Conservation (phyloP, 164 flowering plant genomes). For the Piper longum region DNA sequence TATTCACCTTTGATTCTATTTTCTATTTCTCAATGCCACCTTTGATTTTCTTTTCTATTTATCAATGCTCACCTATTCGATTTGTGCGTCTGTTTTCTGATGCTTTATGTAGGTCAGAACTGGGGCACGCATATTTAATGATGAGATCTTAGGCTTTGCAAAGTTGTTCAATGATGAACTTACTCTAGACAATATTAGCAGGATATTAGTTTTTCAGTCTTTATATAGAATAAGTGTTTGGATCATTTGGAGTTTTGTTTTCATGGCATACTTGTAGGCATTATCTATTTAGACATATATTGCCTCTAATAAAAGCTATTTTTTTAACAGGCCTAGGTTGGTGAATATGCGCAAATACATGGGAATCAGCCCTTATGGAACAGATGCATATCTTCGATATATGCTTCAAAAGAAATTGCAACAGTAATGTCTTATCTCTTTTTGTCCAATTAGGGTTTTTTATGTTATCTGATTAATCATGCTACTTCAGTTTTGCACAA, state of each 20-base stretch:
- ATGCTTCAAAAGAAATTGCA: conserved; percentile 64
- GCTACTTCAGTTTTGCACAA: too few relatives aligned
- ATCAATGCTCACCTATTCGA: rapidly evolving
- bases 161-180: conserved; percentile 94
- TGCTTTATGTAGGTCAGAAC: conserved; percentile 48
- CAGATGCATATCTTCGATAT: conserved; percentile 81
- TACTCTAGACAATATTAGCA: conserved; percentile 92
- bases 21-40: background rate
- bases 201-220: conserved; percentile 23
- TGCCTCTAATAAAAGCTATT: background rate
- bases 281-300: background rate
- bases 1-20: background rate
- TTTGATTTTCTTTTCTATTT: background rate
- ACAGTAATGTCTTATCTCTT: too few relatives aligned
- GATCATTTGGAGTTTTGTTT: background rate
- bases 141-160: conserved; percentile 88
- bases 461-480: too few relatives aligned
- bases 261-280: background rate
- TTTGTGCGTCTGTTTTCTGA: background rate
- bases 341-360: conserved; percentile 93
- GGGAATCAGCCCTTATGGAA: conserved; percentile 78
- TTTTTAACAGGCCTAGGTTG: conserved; percentile 55
- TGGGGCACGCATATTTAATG: conserved; percentile 68
- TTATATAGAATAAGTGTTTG: background rate
- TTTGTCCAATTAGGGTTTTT: too few relatives aligned